Conservation (phyloP, 2,329 filamentous ascomycete genomes). For the Nannizziopsis barbatae region DNA sequence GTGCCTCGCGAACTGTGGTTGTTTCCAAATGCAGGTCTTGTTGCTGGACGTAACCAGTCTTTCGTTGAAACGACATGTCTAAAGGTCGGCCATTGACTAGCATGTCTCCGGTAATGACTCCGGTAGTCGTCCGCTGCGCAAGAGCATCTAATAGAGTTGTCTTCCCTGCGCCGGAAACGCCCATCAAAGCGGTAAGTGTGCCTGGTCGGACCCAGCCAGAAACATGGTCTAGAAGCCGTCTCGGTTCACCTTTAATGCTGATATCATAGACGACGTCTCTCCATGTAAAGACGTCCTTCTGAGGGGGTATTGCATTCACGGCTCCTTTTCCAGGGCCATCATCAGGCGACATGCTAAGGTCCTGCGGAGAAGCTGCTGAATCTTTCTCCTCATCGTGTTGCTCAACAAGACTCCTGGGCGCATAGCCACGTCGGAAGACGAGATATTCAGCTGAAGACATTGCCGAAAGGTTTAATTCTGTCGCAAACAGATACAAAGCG, state of each 20-base stretch:
- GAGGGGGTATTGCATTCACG: constrained; percentile 22
- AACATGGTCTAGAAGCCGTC: constrained; percentile 45
- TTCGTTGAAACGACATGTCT: constrained; percentile 50
- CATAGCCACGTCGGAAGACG: constrained; percentile 51
- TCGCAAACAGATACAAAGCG: constrained; percentile 50
- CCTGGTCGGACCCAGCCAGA: constrained; percentile 47
- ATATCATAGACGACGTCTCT: constrained; percentile 46
- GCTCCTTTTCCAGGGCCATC: constrained; percentile 13
- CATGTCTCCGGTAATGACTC: constrained; percentile 56
- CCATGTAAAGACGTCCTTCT: constrained; percentile 41
- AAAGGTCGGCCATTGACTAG: constrained; percentile 50
- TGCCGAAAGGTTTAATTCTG: constrained; percentile 54
- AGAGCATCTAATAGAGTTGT: constrained; percentile 50
- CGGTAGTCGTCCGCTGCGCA: constrained; percentile 48
- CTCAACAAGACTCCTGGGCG: constrained; percentile 27
- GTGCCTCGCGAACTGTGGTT: constrained; percentile 73
- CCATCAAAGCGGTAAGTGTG: constrained; percentile 48
- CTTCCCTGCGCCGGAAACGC: constrained; percentile 53
- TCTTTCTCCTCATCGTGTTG: constrained; percentile 10
- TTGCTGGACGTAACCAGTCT: constrained; percentile 57
- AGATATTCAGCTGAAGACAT: constrained; percentile 57
- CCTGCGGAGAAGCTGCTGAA: not conserved
- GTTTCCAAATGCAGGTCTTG: constrained; percentile 71
- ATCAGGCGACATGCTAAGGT: constrained; percentile 4
- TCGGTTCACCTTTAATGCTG: constrained; percentile 39